Evolutionary conservation across 2,329 filamentous ascomycete species (phyloP).

Genomic region (Pseudogymnoascus sp.): DNA sequence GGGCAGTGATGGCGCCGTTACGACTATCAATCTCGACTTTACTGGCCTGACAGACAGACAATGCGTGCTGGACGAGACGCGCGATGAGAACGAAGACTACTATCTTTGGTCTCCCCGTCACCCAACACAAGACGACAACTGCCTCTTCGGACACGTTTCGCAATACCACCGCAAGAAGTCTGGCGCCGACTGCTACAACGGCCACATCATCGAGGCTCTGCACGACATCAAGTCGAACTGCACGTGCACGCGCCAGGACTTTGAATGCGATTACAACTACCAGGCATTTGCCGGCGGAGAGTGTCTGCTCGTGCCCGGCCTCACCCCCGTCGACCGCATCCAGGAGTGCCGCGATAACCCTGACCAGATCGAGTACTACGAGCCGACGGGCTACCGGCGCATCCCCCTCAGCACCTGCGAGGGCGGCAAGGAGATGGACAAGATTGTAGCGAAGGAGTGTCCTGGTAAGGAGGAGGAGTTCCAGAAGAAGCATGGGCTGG

Average conservation of each 20-base stretch:
- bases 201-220: constrained; percentile 59
- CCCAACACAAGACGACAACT: constrained; percentile 67
- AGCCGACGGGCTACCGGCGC: constrained; percentile 78
- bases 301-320: constrained; percentile 68
- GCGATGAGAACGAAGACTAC: constrained; percentile 62
- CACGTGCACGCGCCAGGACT: constrained; percentile 75
- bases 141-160: constrained; percentile 84
- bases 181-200: constrained; percentile 75
- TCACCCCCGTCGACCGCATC: constrained; percentile 53
- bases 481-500: constrained; percentile 60
- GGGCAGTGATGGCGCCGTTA: constrained; percentile 45
- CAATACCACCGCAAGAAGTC: constrained; percentile 85
- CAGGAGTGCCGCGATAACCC: constrained; percentile 54
- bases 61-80: constrained; percentile 59
- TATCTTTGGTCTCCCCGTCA: constrained; percentile 81
- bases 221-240: constrained; percentile 68
- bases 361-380: constrained; percentile 67
- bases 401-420: constrained; percentile 83
- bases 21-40: constrained; percentile 84
- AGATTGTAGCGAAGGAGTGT: constrained; percentile 56
- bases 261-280: constrained; percentile 96
- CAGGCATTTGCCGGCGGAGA: constrained; percentile 68
- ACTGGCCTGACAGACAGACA: constrained; percentile 64
- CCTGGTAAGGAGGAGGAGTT: constrained; percentile 77
- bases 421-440: constrained; percentile 68